Percentiles rank a stretch among this genome's conserved stretches.
These are phyloP conservation scores for Cystobasidium slooffiae DNA, from an alignment of 1,284 basidiomycete species.

Conservation along the genomic window DNA sequence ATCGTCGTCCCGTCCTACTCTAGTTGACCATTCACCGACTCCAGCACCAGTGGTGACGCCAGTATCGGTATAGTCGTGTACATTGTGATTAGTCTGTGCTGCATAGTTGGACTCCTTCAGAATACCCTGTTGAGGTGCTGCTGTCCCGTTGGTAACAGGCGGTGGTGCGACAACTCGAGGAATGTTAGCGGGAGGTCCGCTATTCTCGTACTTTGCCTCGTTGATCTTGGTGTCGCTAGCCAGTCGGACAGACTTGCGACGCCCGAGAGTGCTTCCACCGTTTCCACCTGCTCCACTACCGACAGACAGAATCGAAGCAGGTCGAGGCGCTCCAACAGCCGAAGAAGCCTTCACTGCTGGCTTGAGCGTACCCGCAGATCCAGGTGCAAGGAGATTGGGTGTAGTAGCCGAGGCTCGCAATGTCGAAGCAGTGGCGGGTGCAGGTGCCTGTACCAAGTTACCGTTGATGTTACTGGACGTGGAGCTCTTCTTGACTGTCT, in stretches of 20 bases:
- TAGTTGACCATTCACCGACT: constrained; percentile 25
- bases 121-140: constrained; percentile 41
- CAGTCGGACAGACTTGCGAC: constrained; percentile 51
- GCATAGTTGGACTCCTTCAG: constrained; percentile 44
- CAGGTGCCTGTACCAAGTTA: constrained; percentile 37
- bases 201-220: constrained; percentile 27
- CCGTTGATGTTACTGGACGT: constrained; percentile 46
- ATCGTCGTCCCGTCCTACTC: constrained; percentile 43
- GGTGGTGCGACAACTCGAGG: constrained; percentile 42
- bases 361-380: background rate
- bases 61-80: constrained; percentile 27
- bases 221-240: constrained; percentile 43
- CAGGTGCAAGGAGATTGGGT: constrained; percentile 17
- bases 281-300: background rate
- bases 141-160: constrained; percentile 5
- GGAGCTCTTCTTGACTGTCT: constrained; percentile 14
- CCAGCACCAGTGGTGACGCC: constrained; percentile 17
- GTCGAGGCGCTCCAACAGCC: constrained; percentile 40
- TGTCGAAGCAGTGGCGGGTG: constrained; percentile 11
- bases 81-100: constrained; percentile 26
- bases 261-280: constrained; percentile 30
- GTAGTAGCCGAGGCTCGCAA: constrained; percentile 29
- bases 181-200: constrained; percentile 34
- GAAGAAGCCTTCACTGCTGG: constrained; percentile 5
- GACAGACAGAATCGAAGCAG: constrained; percentile 17